phyloP scores from a whole-genome alignment of 257 asterid species.

The Primulina tabacum region DNA sequence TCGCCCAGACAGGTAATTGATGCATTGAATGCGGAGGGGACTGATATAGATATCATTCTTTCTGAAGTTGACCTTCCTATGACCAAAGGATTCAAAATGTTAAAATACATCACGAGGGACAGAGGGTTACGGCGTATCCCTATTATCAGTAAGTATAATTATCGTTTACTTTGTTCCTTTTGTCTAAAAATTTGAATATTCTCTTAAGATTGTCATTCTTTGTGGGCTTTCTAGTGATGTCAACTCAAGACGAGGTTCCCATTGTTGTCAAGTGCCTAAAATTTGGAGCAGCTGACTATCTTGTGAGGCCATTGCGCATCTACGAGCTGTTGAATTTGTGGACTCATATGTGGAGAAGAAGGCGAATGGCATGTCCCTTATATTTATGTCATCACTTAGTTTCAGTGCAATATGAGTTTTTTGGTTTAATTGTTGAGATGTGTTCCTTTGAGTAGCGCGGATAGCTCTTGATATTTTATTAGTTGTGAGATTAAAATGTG shows the following conservation, averaged over 20 bases:
- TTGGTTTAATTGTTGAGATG: neutral
- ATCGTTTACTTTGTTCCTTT: neutral
- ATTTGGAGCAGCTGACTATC: slow-evolving; percentile 98
- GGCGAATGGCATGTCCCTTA: slow-evolving; percentile 61
- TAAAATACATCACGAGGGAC: slow-evolving; percentile 78
- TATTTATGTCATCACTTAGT: slow-evolving; percentile 11
- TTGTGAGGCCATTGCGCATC: slow-evolving; percentile 91
- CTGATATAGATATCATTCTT: slow-evolving; percentile 84
- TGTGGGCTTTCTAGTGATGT: slow-evolving; percentile 64
- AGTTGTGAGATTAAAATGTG: too few species aligned
- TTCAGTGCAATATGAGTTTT: neutral
- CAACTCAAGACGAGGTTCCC: slow-evolving; percentile 79
- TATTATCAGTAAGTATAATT: slow-evolving; percentile 68
- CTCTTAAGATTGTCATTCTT: slow-evolving; percentile 13
- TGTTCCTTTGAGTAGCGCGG: slow-evolving; percentile 3
- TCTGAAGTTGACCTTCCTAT: slow-evolving; percentile 90
- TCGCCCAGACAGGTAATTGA: slow-evolving; percentile 90
- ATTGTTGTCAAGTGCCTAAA: slow-evolving; percentile 84
- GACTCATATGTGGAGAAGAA: slow-evolving; percentile 99
- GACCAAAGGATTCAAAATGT: slow-evolving; percentile 74
- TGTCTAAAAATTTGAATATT: neutral
- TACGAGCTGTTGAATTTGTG: slow-evolving; percentile 95
- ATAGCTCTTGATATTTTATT: slow-evolving; percentile 8
- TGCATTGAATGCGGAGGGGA: slow-evolving; percentile 89
- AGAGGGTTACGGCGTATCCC: slow-evolving; percentile 80